phyloP scores from a whole-genome alignment of 140 eudicot species.

The Bidens hawaiensis region DNA sequence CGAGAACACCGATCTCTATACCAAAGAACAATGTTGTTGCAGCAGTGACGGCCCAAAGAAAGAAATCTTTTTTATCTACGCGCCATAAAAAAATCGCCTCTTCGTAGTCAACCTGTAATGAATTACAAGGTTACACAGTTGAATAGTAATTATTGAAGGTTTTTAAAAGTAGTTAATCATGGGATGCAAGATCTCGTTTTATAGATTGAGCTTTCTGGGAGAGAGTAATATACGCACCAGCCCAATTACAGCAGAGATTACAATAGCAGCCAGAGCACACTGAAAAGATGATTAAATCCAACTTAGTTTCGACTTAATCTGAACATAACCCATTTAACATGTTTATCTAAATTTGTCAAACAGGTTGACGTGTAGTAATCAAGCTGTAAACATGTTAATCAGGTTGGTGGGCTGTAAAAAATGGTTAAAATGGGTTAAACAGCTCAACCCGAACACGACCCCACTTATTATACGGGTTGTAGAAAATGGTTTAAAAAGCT shows the following conservation, averaged over 20 bases:
- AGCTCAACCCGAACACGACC: no score
- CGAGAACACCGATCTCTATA: conserved; percentile 93
- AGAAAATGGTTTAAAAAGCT: no score
- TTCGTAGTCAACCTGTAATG: conserved; percentile 88
- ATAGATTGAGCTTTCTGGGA: conserved; percentile 10
- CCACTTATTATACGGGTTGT: no score
- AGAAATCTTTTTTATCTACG: conserved; percentile 85
- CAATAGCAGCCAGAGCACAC: conserved; percentile 98
- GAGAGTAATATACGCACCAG: conserved; percentile 55
- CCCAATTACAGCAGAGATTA: conserved; percentile 95
- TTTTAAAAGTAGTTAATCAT: not conserved
- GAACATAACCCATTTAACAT: no score
- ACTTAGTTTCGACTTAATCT: no score
- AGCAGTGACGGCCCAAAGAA: conserved; percentile 80
- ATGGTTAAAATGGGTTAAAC: no score
- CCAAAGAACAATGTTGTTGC: conserved; percentile 87
- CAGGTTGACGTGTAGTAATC: no score
- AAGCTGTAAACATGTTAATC: no score
- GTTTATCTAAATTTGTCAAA: no score
- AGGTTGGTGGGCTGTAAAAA: no score
- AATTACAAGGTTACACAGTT: conserved; percentile 6
- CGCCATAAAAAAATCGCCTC: conserved; percentile 93
- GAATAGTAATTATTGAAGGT: not conserved
- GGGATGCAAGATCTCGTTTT: not conserved
- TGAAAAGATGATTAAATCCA: conserved; percentile 41